These are phyloP conservation scores for Lichtheimia hyalospora DNA, from an alignment of 371 early-diverging fungal species.

Conservation along the genomic window DNA sequence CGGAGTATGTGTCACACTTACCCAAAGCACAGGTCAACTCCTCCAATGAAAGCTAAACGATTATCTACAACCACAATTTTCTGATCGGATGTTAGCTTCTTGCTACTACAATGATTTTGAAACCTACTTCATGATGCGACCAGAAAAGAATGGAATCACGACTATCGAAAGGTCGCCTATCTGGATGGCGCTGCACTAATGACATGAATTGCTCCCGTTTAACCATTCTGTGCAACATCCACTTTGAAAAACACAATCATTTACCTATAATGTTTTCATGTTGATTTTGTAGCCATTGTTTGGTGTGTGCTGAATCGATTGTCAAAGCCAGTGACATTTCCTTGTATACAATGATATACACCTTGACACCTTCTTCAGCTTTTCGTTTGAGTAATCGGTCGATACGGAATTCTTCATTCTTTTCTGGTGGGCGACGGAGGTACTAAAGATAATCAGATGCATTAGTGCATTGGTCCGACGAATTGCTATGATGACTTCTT, in stretches of 20 bases:
- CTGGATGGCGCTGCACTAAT: slow-evolving; percentile 82
- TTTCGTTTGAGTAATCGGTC: slow-evolving; percentile 81
- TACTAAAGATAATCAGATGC: slow-evolving; percentile 47
- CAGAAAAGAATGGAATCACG: slow-evolving; percentile 66
- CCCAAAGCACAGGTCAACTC: slow-evolving; percentile 90
- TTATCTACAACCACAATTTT: slow-evolving; percentile 89
- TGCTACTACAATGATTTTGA: too few relatives aligned
- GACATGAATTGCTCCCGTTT: background rate
- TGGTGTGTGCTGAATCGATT: slow-evolving; percentile 82
- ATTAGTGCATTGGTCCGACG: background rate
- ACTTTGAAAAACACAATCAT: background rate
- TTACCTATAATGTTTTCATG: slow-evolving; percentile 79
- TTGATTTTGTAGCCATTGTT: slow-evolving; percentile 72
- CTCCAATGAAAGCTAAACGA: slow-evolving; percentile 86
- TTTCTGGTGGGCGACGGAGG: slow-evolving; percentile 73
- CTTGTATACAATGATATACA: slow-evolving; percentile 90
- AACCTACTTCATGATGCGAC: slow-evolving; percentile 68
- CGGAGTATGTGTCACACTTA: slow-evolving; percentile 11
- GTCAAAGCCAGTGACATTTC: slow-evolving; percentile 84
- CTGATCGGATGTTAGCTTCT: slow-evolving; percentile 26
- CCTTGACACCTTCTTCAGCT: slow-evolving; percentile 87
- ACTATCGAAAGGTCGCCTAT: slow-evolving; percentile 71
- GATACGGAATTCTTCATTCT: slow-evolving; percentile 77
- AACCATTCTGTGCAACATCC: background rate
- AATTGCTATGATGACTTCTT: background rate